Conservation (phyloP, 495 filamentous ascomycete genomes). For the Hyaloscypha hepaticicola region DNA sequence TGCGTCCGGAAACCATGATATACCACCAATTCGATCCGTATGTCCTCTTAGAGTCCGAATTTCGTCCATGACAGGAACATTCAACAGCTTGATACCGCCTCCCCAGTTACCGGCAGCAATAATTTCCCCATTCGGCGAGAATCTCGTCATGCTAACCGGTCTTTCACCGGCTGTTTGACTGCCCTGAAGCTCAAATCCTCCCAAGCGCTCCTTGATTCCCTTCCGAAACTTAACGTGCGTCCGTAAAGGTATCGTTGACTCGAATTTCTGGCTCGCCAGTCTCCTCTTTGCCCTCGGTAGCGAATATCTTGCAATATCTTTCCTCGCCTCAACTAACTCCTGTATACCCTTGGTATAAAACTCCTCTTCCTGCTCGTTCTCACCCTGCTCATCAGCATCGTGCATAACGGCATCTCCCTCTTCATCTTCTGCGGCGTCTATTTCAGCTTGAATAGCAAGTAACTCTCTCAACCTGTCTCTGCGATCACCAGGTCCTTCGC, state of each 20-base stretch:
- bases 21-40: slow-evolving; percentile 80
- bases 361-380: slow-evolving; percentile 83
- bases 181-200: slow-evolving; percentile 83
- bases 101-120: slow-evolving; percentile 91
- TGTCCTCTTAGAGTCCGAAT: slow-evolving; percentile 75
- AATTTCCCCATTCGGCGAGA: slow-evolving; percentile 80
- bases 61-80: slow-evolving; percentile 78
- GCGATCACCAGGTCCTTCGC: slow-evolving; percentile 82
- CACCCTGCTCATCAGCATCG: slow-evolving; percentile 52
- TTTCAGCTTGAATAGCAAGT: slow-evolving; percentile 70
- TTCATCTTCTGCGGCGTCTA: slow-evolving; percentile 49
- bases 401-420: slow-evolving; percentile 65
- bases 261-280: slow-evolving; percentile 71
- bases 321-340: slow-evolving; percentile 73
- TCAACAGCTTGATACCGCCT: slow-evolving; percentile 80
- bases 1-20: slow-evolving; percentile 86
- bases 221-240: slow-evolving; percentile 91
- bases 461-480: slow-evolving; percentile 85
- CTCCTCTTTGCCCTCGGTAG: slow-evolving; percentile 77
- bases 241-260: slow-evolving; percentile 77
- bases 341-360: slow-evolving; percentile 85
- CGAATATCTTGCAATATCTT: slow-evolving; percentile 80
- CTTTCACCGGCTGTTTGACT: slow-evolving; percentile 90
- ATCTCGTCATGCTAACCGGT: slow-evolving; percentile 84
- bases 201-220: slow-evolving; percentile 78